Evolutionary conservation across 2,329 filamentous ascomycete genomes (phyloP).

Genomic region (Fusarium temperatum): DNA sequence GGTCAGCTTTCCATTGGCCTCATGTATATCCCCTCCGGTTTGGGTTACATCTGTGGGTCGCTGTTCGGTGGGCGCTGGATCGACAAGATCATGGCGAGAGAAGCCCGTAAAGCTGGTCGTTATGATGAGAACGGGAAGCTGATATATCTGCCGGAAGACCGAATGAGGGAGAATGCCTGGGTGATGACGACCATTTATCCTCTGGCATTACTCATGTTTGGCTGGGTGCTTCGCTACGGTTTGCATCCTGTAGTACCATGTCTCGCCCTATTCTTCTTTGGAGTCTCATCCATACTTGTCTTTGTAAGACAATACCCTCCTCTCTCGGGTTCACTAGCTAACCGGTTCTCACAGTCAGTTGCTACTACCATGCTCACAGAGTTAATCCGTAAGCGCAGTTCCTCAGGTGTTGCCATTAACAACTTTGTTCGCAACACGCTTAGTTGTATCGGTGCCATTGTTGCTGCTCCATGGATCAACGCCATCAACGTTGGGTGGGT

Average conservation of each 20-base stretch:
- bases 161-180: conserved; percentile 86
- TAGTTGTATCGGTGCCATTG: conserved; percentile 74
- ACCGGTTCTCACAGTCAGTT: conserved; percentile 53
- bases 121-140: conserved; percentile 73
- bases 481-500: conserved; percentile 81
- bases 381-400: conserved; percentile 77
- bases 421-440: conserved; percentile 85
- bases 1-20: conserved; percentile 74
- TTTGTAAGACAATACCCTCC: conserved; percentile 60
- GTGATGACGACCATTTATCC: conserved; percentile 77
- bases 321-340: conserved; percentile 1
- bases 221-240: conserved; percentile 75
- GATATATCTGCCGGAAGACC: conserved; percentile 78
- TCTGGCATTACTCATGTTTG: conserved; percentile 75
- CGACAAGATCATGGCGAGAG: conserved; percentile 81
- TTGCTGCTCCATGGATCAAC: conserved; percentile 75
- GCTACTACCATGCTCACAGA: conserved; percentile 86
- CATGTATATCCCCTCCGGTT: conserved; percentile 78
- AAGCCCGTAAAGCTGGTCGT: conserved; percentile 74
- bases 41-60: conserved; percentile 77
- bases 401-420: conserved; percentile 79
- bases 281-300: conserved; percentile 80
- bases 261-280: conserved; percentile 78
- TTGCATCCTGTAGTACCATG: conserved; percentile 70
- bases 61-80: conserved; percentile 80